phyloP scores from a whole-genome alignment of 441 rosid genomes.

The Pelargonium myrrhifolium region DNA sequence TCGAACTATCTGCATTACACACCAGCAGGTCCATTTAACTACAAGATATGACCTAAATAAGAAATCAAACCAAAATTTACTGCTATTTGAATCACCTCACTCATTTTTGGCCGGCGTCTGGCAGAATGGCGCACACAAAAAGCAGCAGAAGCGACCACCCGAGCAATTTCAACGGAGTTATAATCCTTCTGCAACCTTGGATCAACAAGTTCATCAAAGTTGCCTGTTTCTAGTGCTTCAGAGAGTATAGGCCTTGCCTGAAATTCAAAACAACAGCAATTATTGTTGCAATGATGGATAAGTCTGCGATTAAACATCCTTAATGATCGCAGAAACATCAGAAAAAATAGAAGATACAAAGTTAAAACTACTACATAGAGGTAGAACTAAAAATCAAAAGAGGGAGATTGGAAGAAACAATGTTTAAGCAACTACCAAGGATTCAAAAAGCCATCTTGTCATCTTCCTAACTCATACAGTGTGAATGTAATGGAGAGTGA shows the following conservation, averaged over 20 bases:
- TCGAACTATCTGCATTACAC: slow-evolving; percentile 63
- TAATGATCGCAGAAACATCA: background rate
- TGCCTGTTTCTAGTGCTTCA: slow-evolving; percentile 69
- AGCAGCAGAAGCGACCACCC: slow-evolving; percentile 89
- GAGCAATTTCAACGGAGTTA: slow-evolving; percentile 67
- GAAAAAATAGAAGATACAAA: too few relatives aligned
- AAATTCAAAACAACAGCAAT: background rate
- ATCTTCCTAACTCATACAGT: background rate
- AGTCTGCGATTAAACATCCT: background rate
- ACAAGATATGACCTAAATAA: background rate
- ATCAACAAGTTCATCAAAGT: slow-evolving; percentile 60
- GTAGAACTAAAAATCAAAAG: background rate
- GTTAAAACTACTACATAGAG: background rate
- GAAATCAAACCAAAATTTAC: background rate
- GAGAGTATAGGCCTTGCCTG: slow-evolving; percentile 83
- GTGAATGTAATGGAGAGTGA: background rate
- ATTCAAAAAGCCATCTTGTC: background rate
- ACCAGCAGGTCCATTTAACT: background rate
- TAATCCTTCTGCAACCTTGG: slow-evolving; percentile 47
- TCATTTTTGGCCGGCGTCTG: slow-evolving; percentile 75
- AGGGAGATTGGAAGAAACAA: background rate
- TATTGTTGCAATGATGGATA: background rate
- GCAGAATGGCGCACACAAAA: slow-evolving; percentile 92
- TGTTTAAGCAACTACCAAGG: too few relatives aligned
- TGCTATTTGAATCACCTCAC: slow-evolving; percentile 55